phyloP scores from a whole-genome alignment of 2,329 filamentous ascomycete species.

The Paraphoma sp. region DNA sequence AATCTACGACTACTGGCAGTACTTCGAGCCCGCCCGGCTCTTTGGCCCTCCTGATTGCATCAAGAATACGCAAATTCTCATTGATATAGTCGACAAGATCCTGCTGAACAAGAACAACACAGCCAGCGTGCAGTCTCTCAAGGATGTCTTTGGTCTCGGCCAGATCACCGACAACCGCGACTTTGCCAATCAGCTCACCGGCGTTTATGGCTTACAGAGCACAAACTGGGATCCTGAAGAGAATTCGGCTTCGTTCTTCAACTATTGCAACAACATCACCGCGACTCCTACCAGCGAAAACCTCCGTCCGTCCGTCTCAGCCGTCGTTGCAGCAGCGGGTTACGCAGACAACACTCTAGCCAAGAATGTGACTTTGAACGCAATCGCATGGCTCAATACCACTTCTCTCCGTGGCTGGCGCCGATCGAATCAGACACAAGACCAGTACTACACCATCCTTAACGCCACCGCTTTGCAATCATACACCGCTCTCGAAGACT shows the following conservation, averaged over 20 bases:
- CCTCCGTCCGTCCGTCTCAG: slow-evolving; percentile 49
- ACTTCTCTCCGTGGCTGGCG: slow-evolving; percentile 52
- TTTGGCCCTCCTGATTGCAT: slow-evolving; percentile 70
- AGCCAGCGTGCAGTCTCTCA: slow-evolving; percentile 54
- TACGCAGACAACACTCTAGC: slow-evolving; percentile 53
- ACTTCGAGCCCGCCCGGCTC: slow-evolving; percentile 64
- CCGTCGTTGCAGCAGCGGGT: slow-evolving; percentile 57
- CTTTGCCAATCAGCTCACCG: slow-evolving; percentile 58
- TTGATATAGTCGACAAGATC: slow-evolving; percentile 66
- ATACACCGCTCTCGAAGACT: slow-evolving; percentile 24
- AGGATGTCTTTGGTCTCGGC: slow-evolving; percentile 60
- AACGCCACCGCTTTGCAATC: slow-evolving; percentile 47
- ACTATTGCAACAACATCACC: slow-evolving; percentile 64
- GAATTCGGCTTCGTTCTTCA: slow-evolving; percentile 55
- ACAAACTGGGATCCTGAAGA: slow-evolving; percentile 64
- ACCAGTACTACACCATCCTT: slow-evolving; percentile 60
- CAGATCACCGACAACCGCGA: slow-evolving; percentile 59
- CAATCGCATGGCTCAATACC: slow-evolving; percentile 61
- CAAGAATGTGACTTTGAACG: slow-evolving; percentile 63
- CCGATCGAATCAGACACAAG: slow-evolving; percentile 46
- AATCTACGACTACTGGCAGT: slow-evolving; percentile 77
- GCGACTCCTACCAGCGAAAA: slow-evolving; percentile 43
- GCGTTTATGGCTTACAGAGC: slow-evolving; percentile 61
- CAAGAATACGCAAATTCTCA: slow-evolving; percentile 66
- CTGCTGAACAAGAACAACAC: slow-evolving; percentile 57